Percentiles rank a stretch among this genome's conserved stretches.
phyloP scores from a whole-genome alignment of 805 yeast genomes.

The Teunomyces lycoperdinae region DNA sequence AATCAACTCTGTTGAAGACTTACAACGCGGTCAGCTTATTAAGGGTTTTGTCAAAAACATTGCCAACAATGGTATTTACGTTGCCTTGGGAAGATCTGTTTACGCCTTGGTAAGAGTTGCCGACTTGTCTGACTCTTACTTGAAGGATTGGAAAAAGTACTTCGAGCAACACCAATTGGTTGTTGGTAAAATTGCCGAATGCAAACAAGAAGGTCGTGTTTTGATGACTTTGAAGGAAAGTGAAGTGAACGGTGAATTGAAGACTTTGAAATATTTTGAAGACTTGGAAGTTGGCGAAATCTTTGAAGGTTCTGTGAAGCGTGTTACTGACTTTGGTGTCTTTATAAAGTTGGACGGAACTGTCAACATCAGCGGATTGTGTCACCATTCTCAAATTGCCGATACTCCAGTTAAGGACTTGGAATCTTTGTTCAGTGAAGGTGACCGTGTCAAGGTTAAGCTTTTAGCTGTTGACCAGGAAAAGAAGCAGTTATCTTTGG shows the following conservation, averaged over 20 bases:
- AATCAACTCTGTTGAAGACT: conserved; percentile 48
- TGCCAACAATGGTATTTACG: conserved; percentile 73
- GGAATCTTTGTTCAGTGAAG: conserved; percentile 70
- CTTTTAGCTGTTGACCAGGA: conserved; percentile 58
- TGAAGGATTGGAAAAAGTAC: conserved; percentile 85
- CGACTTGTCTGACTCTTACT: conserved; percentile 75
- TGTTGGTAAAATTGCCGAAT: conserved; percentile 64
- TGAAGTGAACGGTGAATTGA: conserved; percentile 69
- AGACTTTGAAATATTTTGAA: conserved; percentile 55
- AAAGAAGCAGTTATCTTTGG: conserved; percentile 78
- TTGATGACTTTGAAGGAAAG: conserved; percentile 78
- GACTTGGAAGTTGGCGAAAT: conserved; percentile 70
- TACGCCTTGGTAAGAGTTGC: conserved; percentile 78
- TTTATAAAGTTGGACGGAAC: conserved; percentile 80
- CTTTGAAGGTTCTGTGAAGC: conserved; percentile 73
- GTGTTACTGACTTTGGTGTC: conserved; percentile 85
- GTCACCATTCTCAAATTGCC: conserved; percentile 82
- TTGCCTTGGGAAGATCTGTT: conserved; percentile 66
- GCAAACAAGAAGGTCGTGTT: conserved; percentile 61
- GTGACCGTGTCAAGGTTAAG: conserved; percentile 88
- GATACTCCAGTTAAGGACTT: conserved; percentile 62
- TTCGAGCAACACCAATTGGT: conserved; percentile 72
- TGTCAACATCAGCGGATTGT: conserved; percentile 74
- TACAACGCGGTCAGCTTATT: conserved; percentile 68
- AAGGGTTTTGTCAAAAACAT: conserved; percentile 79